Evolutionary conservation across 1,284 basidiomycete genomes (phyloP), one percentile per base, ranked within the genome.

Genomic region (Apiotrichum montevideense): DNA sequence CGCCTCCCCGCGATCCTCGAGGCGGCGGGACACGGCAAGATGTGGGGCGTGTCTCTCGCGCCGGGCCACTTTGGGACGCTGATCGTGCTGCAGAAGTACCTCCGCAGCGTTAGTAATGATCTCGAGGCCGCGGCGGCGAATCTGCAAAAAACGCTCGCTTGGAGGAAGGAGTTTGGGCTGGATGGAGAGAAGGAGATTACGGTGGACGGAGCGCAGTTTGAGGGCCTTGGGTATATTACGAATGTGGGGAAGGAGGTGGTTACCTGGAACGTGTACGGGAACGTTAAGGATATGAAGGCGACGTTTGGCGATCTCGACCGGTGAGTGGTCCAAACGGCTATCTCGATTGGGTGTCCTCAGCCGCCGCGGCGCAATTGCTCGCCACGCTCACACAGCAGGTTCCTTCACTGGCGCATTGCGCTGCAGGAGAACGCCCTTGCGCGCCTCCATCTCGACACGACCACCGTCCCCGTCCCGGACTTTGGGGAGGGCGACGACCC

Each of bases 181-280:
- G 46, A 13, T 29, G 37, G 2, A 33, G 21, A 42, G 7, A n/a
- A 39, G 35, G 37, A 33, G 50, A 21, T 46, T 14, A 39, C 52
- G n/a, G 21, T 37, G 10, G 55, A 51, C n/a, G 48, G 49, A 11
- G 41, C 46, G n/a, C 53, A 56, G 21, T 67, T 63, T 43, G 52
- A 60, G 21, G 64, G 64, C 3, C 56, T 68, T 11, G 66, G 66
- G 2, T 68, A 66, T 55, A 59, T 68, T 13, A 63, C 63, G 3
- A 44, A 54, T 10, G 47, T 66, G n/a, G 46, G 35, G 2, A 54
- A 35, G 9, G 61, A 64, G 52, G 54, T 65, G 14, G 63, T 66
- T 0, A 66, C 64, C 11, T 66, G 64, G 64, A 68, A 68, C 54
- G 52, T 68, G 13, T 68, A 68, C 46, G 64, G 66, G 15, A 60